Conservation (phyloP, 495 filamentous ascomycete genomes). For the Cercophora scortea region DNA sequence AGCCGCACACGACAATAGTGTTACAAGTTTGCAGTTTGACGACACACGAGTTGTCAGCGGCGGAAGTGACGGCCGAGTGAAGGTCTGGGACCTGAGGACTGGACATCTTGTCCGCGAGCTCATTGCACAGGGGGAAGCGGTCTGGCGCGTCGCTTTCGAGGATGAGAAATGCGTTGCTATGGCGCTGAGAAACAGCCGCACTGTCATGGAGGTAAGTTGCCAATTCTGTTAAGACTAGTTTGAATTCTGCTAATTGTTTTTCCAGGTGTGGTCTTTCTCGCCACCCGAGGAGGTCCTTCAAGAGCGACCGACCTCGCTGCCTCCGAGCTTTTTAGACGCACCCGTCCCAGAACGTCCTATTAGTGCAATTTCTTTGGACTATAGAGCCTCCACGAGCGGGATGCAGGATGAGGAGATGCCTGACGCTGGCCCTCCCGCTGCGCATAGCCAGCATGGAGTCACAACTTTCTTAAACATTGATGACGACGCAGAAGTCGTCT, state of each 20-base stretch:
- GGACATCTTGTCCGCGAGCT: slow-evolving; percentile 88
- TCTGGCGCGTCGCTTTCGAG: slow-evolving; percentile 97
- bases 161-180: slow-evolving; percentile 97
- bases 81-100: slow-evolving; percentile 92
- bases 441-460: slow-evolving; percentile 22
- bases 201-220: slow-evolving; percentile 86
- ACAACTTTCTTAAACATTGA: no score
- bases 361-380: slow-evolving; percentile 30
- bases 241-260: slow-evolving; percentile 1
- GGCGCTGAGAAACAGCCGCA: slow-evolving; percentile 71
- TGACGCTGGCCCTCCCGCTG: slow-evolving; percentile 39
- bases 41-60: slow-evolving; percentile 89
- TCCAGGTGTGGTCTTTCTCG: slow-evolving; percentile 84
- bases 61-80: slow-evolving; percentile 91
- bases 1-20: slow-evolving; percentile 97
- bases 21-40: slow-evolving; percentile 95
- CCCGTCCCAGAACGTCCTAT: slow-evolving; percentile 30
- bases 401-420: slow-evolving; percentile 37
- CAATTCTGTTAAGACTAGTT: slow-evolving; percentile 5
- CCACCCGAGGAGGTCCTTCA: slow-evolving; percentile 64
- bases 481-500: no score
- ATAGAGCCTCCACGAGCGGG: slow-evolving; percentile 14
- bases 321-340: slow-evolving; percentile 25
- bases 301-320: slow-evolving; percentile 30
- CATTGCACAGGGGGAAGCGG: slow-evolving; percentile 80